Conservation (phyloP, 495 filamentous ascomycete genomes). For the Penicillium flavigenum region DNA sequence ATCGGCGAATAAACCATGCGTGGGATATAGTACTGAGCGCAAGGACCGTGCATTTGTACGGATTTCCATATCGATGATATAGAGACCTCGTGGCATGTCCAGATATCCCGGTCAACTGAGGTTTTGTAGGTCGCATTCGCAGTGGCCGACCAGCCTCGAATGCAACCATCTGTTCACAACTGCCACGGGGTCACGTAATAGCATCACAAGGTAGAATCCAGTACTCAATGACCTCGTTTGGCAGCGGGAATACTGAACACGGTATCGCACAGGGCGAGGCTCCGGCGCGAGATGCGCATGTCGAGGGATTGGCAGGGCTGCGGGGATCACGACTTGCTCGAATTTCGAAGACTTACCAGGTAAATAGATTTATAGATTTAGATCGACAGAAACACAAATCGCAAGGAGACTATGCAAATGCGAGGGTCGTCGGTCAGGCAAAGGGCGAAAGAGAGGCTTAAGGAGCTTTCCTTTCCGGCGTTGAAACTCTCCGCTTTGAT, state of each 20-base stretch:
- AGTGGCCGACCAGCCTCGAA: conserved; percentile 7
- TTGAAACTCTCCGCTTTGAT: conserved; percentile 31
- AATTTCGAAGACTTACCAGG: conserved; percentile 26
- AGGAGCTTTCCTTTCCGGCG: conserved; percentile 39
- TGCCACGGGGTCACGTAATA: neutral
- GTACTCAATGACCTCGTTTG: neutral
- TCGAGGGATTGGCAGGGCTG: conserved; percentile 19
- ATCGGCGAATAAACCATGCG: neutral
- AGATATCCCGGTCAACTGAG: conserved; percentile 1
- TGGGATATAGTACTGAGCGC: neutral
- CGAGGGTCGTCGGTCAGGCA: conserved; percentile 17
- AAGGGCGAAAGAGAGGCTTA: conserved; percentile 34
- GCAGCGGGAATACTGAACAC: conserved; percentile 2
- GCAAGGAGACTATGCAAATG: conserved; percentile 18
- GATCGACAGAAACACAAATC: conserved; percentile 9
- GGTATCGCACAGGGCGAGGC: conserved; percentile 13
- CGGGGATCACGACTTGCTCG: conserved; percentile 19
- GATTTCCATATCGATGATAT: neutral
- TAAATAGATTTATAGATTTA: conserved; percentile 9
- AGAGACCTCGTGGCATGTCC: neutral
- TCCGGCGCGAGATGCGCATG: conserved; percentile 24
- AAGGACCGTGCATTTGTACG: neutral
- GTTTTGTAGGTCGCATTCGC: conserved; percentile 14
- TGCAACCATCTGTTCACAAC: conserved; percentile 7
- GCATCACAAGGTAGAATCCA: conserved; percentile 1